Percentiles rank a stretch among this genome's conserved stretches.
phyloP scores from a whole-genome alignment of 2,329 filamentous ascomycete genomes.

The Calonectria crousiana region DNA sequence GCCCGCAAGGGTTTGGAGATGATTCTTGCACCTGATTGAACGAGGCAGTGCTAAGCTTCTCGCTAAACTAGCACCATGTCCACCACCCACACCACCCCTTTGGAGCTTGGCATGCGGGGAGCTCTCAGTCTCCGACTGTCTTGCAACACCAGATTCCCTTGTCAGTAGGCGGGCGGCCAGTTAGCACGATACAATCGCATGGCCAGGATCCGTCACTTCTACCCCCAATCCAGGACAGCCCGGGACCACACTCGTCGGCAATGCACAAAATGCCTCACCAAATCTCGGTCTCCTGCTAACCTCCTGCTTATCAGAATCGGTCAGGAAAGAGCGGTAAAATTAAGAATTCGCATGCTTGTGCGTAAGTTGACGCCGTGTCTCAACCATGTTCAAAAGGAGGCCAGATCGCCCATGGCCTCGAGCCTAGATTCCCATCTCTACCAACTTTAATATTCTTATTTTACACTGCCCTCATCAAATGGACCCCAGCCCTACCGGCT shows the following conservation, averaged over 20 bases:
- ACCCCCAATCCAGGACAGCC: not conserved
- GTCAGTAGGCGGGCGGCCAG: not conserved
- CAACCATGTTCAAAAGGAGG: not conserved
- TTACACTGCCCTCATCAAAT: not conserved
- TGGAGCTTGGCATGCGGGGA: not conserved
- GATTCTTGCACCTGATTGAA: not conserved
- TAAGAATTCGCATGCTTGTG: not conserved
- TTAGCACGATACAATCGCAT: slow-evolving; percentile 8
- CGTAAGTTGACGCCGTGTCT: not conserved
- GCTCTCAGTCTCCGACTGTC: not conserved
- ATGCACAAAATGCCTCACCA: slow-evolving; percentile 7
- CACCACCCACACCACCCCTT: not conserved
- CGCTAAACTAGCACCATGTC: not conserved
- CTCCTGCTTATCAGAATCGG: not conserved
- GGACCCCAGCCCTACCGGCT: not conserved
- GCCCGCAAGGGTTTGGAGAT: not conserved
- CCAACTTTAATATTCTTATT: not conserved
- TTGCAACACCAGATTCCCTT: slow-evolving; percentile 7
- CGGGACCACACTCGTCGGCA: not conserved
- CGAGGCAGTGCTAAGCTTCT: slow-evolving; percentile 14
- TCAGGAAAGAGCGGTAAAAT: not conserved
- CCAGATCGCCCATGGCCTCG: not conserved
- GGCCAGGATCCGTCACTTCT: not conserved
- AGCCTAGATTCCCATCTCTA: not conserved
- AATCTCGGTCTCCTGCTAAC: not conserved